These are phyloP conservation scores for Ganoderma lucidum DNA, from an alignment of 1,284 basidiomycete species.

Conservation along the genomic window DNA sequence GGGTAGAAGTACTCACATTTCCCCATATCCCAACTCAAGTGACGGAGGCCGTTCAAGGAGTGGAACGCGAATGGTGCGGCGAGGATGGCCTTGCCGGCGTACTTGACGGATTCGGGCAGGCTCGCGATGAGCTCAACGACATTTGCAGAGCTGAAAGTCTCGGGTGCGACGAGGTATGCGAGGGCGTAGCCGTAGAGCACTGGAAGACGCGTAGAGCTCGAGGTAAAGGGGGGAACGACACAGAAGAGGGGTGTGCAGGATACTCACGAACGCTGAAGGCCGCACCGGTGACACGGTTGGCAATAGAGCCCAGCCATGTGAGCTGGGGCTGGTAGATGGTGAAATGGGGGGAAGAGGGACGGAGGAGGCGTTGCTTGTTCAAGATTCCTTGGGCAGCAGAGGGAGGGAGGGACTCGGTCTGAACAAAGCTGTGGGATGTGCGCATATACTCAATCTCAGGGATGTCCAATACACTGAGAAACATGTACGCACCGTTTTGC, in stretches of 20 bases:
- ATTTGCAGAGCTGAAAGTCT: conserved; percentile 80
- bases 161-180: conserved; percentile 88
- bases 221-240: background rate
- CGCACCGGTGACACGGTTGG: conserved; percentile 86
- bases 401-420: conserved; percentile 71
- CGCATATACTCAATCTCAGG: background rate
- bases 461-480: background rate
- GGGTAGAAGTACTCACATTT: conserved; percentile 71
- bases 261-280: conserved; percentile 81
- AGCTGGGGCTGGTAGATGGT: conserved; percentile 97
- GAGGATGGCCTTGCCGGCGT: conserved; percentile 77
- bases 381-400: conserved; percentile 73
- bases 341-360: conserved; percentile 93
- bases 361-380: conserved; percentile 85
- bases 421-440: conserved; percentile 47
- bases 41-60: conserved; percentile 89
- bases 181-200: conserved; percentile 92
- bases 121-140: conserved; percentile 77
- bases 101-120: conserved; percentile 80
- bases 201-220: conserved; percentile 40
- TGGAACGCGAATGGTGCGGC: conserved; percentile 93
- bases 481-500: conserved; percentile 53
- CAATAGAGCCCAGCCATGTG: conserved; percentile 89
- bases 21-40: conserved; percentile 91
- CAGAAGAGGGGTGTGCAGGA: background rate